Evolutionary conservation across 2,329 filamentous ascomycete species (phyloP), one percentile per base, ranked within the genome.

Genomic region (Ambrosiella xylebori): DNA sequence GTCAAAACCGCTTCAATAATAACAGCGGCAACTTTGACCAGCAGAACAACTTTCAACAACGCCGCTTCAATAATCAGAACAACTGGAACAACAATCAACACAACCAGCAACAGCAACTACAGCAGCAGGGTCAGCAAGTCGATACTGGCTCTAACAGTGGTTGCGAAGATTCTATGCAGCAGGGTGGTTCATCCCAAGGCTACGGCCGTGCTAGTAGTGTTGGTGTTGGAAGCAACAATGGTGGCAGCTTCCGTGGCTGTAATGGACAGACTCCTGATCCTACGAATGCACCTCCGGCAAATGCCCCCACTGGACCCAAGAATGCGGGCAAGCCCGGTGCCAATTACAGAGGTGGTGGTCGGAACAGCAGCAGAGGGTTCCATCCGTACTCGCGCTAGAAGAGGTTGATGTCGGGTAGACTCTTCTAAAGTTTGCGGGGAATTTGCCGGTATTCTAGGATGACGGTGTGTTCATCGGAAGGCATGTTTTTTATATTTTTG

Each of bases 261-360:
- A 71, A 70, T 63, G 51, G 51, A 11, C 70, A 70, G 65, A 70
- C 69, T 59, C 71, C 70, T 45, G 67, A 70, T 50, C 71, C 76
- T 1, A 66, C 70, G 27, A 76, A 79, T 61, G 71, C 71, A 19
- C 71, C 72, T 27, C 78, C 78, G 1, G 73, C 70, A 58, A 80
- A 79, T 62, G 81, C 93, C 5, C 93, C 93, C 0, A 98, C 93
- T 0, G 93, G 93, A 0, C 93, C 93, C 3, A 95, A 95, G 77
- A 98, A 97, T 66, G 88, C 90, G 0, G 90, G 90, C 35, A 86
- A 85, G 67, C 88, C 90, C 1, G 89, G 90, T 13, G 88, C 88
- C 1, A 95, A 95, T 71, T 97, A 96, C 69, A 84, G 91, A 45
- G 91, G 93, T 57, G 91, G 91, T 56, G 88, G 91, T 15, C 76